These are phyloP conservation scores for Coemansia pectinata DNA, from an alignment of 192 early-diverging fungal genomes.

Conservation along the genomic window DNA sequence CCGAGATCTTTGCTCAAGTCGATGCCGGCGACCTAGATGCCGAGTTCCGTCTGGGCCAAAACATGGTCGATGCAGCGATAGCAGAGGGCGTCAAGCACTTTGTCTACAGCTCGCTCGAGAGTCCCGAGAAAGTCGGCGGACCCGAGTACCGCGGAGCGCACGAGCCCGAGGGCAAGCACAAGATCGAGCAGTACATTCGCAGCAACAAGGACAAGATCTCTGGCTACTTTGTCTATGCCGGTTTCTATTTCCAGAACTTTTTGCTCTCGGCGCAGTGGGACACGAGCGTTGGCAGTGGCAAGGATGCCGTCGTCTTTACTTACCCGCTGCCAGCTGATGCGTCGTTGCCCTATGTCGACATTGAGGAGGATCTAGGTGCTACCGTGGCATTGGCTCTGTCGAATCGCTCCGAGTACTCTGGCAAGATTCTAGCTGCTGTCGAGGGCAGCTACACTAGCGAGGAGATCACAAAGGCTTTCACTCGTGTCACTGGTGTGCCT, in stretches of 20 bases:
- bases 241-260: conserved; percentile 41
- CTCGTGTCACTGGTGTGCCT: conserved; percentile 32
- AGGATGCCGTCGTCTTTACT: neutral
- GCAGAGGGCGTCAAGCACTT: conserved; percentile 20
- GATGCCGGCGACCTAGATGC: conserved; percentile 23
- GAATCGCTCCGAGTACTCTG: conserved; percentile 22
- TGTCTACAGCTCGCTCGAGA: conserved; percentile 37
- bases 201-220: conserved; percentile 30
- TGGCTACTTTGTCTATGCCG: conserved; percentile 23
- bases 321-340: neutral
- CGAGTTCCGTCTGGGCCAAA: conserved; percentile 39
- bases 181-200: conserved; percentile 27
- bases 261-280: conserved; percentile 13
- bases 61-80: conserved; percentile 39
- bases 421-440: conserved; percentile 8
- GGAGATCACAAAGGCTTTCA: conserved; percentile 32
- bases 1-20: neutral
- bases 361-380: conserved; percentile 27
- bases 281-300: neutral
- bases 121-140: conserved; percentile 8
- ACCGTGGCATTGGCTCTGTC: conserved; percentile 36
- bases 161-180: conserved; percentile 40
- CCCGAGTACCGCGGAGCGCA: conserved; percentile 25
- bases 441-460: conserved; percentile 27
- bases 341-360: neutral